Base-by-base conservation (phyloP, 306 rosid genomes). In the Carpinus viminea region DNA sequence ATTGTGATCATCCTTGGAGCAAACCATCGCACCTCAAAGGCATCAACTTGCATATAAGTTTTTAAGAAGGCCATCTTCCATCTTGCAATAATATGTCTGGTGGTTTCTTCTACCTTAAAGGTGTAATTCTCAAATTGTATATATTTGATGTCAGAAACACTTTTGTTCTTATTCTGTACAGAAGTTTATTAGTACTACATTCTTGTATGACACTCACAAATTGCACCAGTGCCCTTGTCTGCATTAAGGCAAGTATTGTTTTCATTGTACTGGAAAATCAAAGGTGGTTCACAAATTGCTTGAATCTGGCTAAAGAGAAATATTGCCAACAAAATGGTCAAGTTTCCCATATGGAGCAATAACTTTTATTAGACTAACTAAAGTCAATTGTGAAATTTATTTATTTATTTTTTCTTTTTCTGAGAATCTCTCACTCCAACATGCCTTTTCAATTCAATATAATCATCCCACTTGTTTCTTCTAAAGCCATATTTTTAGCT, bases 21-120 rank as follows among this genome's bases (percentile, higher is more conserved):
- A 81, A 89, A 93, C 80, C 94, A 95, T 31, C 83, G 99, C 43
- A 95, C 99, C 75, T 85, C 98, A 79, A 95, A 90, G 88, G 99
- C 99, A 56, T 93, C 99, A 61, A 93, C 92, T 51, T 85, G 83
- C 83, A 77, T 80, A 68, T 89, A 70, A 78, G 70, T 75, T 66
- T 78, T 81, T 28, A 73, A 48, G 15, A 54, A 85, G 66, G 70
- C 69, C 47, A 66, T 47, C 20, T 60, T 79, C 26, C 68, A 55
- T 77, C 72, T 31, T 52, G 61, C 48, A 60, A 57, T 55, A 62
- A 66, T 18, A 24, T 48, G 38, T 13, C 15, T n/a, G 43, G 51
- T 15, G 20, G 41, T 28, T 74, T 38, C 56, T 54, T n/a, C n/a
- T n/a, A 18, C 50, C 26, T 7, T 60, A 17, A 34, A 52, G 68